Conservation (phyloP, 2,329 filamentous ascomycete species). For the Sporothrix pseudoabietina region DNA sequence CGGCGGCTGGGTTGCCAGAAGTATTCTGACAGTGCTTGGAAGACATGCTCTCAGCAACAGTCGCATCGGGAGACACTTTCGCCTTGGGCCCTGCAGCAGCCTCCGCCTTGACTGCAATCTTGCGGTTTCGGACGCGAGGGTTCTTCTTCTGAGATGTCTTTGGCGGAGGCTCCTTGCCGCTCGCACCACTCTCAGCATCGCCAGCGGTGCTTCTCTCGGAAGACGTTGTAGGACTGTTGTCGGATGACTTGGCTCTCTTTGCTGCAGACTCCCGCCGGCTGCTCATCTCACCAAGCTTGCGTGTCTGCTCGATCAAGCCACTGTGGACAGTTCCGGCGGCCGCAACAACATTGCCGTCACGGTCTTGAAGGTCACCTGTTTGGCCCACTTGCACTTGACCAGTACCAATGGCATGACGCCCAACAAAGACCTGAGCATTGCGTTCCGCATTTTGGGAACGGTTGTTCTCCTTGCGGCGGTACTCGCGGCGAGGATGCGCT, state of each 20-base stretch:
- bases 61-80: too few relatives aligned
- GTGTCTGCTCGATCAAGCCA: conserved; percentile 34
- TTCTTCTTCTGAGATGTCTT: not conserved
- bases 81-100: too few relatives aligned
- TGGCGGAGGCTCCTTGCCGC: not conserved
- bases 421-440: conserved; percentile 35
- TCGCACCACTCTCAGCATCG: too few relatives aligned
- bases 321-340: conserved; percentile 22
- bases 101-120: not conserved
- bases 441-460: conserved; percentile 35
- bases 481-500: conserved; percentile 34
- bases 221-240: too few relatives aligned
- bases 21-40: not conserved
- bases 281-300: conserved; percentile 24
- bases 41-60: not conserved
- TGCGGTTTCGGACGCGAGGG: not conserved
- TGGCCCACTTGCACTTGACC: conserved; percentile 30
- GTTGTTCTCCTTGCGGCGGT: conserved; percentile 36
- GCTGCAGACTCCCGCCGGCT: not conserved
- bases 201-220: not conserved
- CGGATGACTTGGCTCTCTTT: not conserved
- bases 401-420: conserved; percentile 33
- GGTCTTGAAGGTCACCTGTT: conserved; percentile 32
- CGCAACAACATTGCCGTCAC: conserved; percentile 33
- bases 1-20: not conserved